Evolutionary conservation across 1,139 yeast genomes (phyloP), one percentile per base, ranked within the genome.

Genomic region (Magnusiomyces fungicola): DNA sequence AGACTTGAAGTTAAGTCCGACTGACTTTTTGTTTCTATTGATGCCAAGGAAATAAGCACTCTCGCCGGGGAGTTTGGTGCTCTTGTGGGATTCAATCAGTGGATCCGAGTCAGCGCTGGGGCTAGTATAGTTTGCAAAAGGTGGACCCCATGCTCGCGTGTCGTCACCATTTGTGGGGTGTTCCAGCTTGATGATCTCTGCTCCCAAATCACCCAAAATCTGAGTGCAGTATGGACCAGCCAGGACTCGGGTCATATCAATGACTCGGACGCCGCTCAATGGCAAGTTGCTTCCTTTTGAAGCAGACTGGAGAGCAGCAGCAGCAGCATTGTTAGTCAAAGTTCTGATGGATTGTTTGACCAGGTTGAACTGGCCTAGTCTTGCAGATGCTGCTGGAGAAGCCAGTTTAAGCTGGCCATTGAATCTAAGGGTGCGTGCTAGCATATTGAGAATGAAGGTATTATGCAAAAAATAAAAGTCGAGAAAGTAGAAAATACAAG

Each of bases 101-200:
- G 50, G 50, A 1, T n/a, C 21, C 3, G 9, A 18, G 10, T 39
- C 33, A 3, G 39, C 19, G 10, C 7, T 7, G 7, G 7, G 30
- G 30, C 10, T 27, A 4, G 46, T 33, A 21, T 48, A 52, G 32
- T 55, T 55, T 1, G 51, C 53, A 49, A 68, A 70, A 1, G 73
- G 73, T 1, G 73, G 73, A 10, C 74, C 74, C 74, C 74, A 70
- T 6, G 70, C 69, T 38, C 74, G 59, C 4, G 74, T 70, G 48
- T 71, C 74, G 55, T 70, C 74, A 9, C 74, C 74, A 14, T 72
- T 61, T n/a, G 55, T 55, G 1, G 73, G 74, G 49, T 70, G 73
- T 58, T 70, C 74, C 38, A 70, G 61, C 50, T 70, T 70, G 48
- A 70, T 61, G 23, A 70, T 64, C 29, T 70, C 73, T 18, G 74